Base-by-base conservation (phyloP, 73 alveolate species). In the Stentor coeruleus region DNA sequence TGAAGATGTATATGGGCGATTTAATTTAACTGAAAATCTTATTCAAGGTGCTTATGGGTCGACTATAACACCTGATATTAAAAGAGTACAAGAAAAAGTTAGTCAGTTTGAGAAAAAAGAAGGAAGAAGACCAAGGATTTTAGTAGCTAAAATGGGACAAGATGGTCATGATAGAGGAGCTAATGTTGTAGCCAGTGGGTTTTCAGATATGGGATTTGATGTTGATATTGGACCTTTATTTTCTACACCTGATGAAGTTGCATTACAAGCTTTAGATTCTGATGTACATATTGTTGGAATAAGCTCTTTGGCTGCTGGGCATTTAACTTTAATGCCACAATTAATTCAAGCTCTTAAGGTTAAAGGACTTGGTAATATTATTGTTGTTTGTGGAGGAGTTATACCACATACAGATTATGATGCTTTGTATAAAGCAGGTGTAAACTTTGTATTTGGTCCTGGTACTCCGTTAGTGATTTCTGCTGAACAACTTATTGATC, bases 101-200 rank as follows among this genome's bases (percentile, higher is more conserved):
- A 84, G 77, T 38, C 59, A 39, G 40, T 90, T 90, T 83, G 82
- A 91, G 30, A 58, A 90, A 84, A 87, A 59, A 31, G 95, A 90
- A 66, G 95, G 95, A 3, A 88, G 95, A 74, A 90, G 90, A 74
- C 95, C 95, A 20, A 75, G 95, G 55, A 83, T 87, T 41, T 79
- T 90, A 3, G 85, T 90, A 59, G 95, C 95, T 26, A 90, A 90
- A 77, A 83, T 90, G 75, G 95, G 95, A 3, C 91, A 90, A 80
- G 95, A 90, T 49, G 95, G 95, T 4, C 95, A 90, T 59, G 95
- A 90, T 59, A 81, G 95, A 87, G 95, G 95, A 11, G 95, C 95
- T 6, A 90, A 87, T 38, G 95, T 90, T 39, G 84, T 90, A 59
- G 95, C 95, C 0, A 77, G 90, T 26, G 95, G 95, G 59, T 87